Base-by-base conservation (phyloP, 2,329 filamentous ascomycete genomes). In the Lecanosticta acicola region DNA sequence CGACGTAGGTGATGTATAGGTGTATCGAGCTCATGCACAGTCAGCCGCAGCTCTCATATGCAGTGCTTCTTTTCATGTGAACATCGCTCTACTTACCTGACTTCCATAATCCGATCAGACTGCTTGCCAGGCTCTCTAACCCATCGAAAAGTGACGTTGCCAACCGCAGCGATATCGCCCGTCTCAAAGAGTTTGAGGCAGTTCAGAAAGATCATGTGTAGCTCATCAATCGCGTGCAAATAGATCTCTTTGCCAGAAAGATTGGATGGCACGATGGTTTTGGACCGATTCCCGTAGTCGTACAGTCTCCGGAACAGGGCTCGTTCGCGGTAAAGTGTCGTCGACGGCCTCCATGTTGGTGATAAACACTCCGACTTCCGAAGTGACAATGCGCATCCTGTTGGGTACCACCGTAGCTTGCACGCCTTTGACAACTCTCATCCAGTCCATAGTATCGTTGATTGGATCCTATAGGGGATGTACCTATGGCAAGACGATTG, bases 281-380 rank as follows among this genome's bases (percentile, higher is more conserved):
- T 37, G 8, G 16, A 37, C 17, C 19, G 35, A 10, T 44, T 39
- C 35, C 21, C 47, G 38, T 32, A 54, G 33, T 13, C 44, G 40
- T 18, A 49, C 14, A 1, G 49, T 42, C 18, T 54, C 45, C 7
- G 34, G 35, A 10, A 17, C 35, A 5, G 35, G 35, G 18, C 35
- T 18, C 14, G 35, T 16, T 14, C 39, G 40, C n/a, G 20, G 16
- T 5, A 32, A 34, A 9, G 19, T 41, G 11, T 26, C 13, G 16
- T 46, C 46, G 8, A 49, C 21, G 3, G 9, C 16, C 2, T 45
- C 49, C 5, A 43, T 32, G 19, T 38, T 19, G 8, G 20, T 20
- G 5, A 52, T 33, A 3, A 52, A 19, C 21, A 43, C 39, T 18
- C 46, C 49, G 16, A 54, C 39, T 24, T 54, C 51, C 2, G 51